Percentiles rank a stretch among this genome's conserved stretches.
Conservation (phyloP, 345 rosid genomes). For the Trapa bicornis region DNA sequence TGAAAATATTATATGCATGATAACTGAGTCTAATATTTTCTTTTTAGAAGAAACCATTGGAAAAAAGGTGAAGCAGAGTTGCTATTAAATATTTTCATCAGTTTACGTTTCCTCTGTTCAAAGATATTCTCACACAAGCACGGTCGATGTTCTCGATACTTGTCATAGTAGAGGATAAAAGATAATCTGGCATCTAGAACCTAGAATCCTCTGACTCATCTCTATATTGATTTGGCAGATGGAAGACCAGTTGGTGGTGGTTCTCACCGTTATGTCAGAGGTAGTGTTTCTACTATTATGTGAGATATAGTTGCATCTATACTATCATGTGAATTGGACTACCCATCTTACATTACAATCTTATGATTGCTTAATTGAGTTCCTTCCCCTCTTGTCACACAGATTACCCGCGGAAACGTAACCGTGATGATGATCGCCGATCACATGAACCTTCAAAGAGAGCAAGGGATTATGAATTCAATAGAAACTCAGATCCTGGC, state of each 20-base stretch:
- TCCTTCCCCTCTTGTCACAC: neutral
- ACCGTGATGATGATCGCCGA: conserved; percentile 77
- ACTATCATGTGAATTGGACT: neutral
- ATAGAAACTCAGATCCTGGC: conserved; percentile 50
- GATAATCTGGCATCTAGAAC: neutral
- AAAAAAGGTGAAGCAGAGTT: too few species aligned
- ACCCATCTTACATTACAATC: neutral
- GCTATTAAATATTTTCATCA: too few species aligned
- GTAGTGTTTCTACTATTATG: conserved; percentile 13
- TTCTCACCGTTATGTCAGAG: conserved; percentile 56
- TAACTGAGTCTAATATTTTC: too few species aligned
- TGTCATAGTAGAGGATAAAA: too few species aligned
- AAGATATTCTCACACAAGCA: too few species aligned
- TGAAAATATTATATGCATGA: too few species aligned
- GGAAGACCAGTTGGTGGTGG: conserved; percentile 81
- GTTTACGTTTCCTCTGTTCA: too few species aligned
- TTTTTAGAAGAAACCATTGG: too few species aligned
- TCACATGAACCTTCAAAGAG: conserved; percentile 56
- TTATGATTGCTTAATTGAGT: neutral
- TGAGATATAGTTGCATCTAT: neutral
- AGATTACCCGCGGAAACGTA: conserved; percentile 74
- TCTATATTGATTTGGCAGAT: conserved; percentile 32
- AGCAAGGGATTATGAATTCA: conserved; percentile 46
- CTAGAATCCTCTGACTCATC: neutral
- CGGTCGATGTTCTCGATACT: too few species aligned